A percentile compares a stretch with the other conserved stretches of the same genome.
These are phyloP conservation scores for Lodderomyces metapsilosis DNA, from an alignment of 1,139 yeast genomes.

Conservation along the genomic window DNA sequence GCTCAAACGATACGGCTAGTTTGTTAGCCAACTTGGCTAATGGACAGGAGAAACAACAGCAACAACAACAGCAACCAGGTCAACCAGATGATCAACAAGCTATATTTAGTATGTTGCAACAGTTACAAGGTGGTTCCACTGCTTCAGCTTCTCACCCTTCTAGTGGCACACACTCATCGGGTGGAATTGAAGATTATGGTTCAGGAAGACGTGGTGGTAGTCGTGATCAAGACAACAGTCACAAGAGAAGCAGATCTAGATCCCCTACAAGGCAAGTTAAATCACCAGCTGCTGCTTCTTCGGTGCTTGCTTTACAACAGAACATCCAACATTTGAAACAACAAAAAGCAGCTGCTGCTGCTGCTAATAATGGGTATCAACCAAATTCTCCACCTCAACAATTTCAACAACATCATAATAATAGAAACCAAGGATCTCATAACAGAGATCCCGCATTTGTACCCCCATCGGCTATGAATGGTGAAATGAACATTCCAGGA, in stretches of 20 bases:
- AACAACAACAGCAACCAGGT: conserved; percentile 14
- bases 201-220: conserved; percentile 32
- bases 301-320: conserved; percentile 13
- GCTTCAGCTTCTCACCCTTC: conserved; percentile 16
- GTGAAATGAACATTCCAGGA: conserved; percentile 66
- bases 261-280: conserved; percentile 45
- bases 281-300: conserved; percentile 25
- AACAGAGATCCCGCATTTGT: conserved; percentile 9
- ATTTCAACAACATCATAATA: conserved; percentile 11
- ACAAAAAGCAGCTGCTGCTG: conserved; percentile 6
- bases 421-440: conserved; percentile 11
- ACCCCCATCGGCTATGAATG: conserved; percentile 21
- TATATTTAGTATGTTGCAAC: conserved; percentile 45
- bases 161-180: neutral
- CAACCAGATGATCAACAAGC: conserved; percentile 23
- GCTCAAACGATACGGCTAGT: neutral
- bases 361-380: conserved; percentile 13
- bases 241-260: conserved; percentile 53
- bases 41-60: too few relatives aligned
- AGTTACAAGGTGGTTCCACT: conserved; percentile 29
- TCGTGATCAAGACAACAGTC: conserved; percentile 26
- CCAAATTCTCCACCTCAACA: conserved; percentile 11
- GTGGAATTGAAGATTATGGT: conserved; percentile 13
- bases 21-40: conserved; percentile 3
- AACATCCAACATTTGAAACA: conserved; percentile 13